These are phyloP conservation scores for Cubamyces lactineus DNA, from an alignment of 768 basidiomycete genomes.

Conservation along the genomic window DNA sequence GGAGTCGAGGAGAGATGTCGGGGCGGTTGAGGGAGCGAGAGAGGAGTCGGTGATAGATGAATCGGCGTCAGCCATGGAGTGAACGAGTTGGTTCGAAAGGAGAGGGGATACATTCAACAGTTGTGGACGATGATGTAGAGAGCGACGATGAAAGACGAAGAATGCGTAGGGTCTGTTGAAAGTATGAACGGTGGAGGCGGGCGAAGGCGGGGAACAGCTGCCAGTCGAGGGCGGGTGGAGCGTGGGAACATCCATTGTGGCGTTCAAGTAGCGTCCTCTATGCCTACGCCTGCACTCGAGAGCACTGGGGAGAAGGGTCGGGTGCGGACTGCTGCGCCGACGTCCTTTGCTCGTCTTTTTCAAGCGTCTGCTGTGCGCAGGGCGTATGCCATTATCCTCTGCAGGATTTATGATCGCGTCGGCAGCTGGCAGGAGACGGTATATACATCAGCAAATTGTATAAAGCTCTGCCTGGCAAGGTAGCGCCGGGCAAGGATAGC, in stretches of 20 bases:
- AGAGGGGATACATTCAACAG: conserved; percentile 23
- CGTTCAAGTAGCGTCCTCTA: background rate
- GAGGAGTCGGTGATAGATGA: conserved; percentile 29
- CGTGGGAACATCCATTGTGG: conserved; percentile 24
- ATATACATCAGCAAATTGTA: no score
- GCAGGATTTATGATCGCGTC: no score
- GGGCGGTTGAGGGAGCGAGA: conserved; percentile 29
- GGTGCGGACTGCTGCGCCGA: background rate
- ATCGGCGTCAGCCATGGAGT: conserved; percentile 26
- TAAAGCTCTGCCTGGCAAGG: no score
- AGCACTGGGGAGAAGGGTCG: background rate
- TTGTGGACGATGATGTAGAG: conserved; percentile 5
- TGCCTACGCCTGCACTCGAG: no score
- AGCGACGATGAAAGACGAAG: conserved; percentile 12
- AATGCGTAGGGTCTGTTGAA: conserved; percentile 1
- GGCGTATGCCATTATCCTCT: background rate
- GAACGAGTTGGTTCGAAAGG: conserved; percentile 12
- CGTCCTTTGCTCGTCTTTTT: conserved; percentile 6
- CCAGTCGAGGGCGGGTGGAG: background rate
- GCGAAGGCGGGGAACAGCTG: conserved; percentile 1
- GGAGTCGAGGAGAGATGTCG: conserved; percentile 30
- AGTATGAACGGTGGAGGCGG: conserved; percentile 3
- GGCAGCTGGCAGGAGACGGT: conserved; percentile 1
- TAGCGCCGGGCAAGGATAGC: no score
- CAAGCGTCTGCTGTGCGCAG: conserved; percentile 6